phyloP scores from a whole-genome alignment of 2,329 filamentous ascomycete species.

The Byssothecium circinans region DNA sequence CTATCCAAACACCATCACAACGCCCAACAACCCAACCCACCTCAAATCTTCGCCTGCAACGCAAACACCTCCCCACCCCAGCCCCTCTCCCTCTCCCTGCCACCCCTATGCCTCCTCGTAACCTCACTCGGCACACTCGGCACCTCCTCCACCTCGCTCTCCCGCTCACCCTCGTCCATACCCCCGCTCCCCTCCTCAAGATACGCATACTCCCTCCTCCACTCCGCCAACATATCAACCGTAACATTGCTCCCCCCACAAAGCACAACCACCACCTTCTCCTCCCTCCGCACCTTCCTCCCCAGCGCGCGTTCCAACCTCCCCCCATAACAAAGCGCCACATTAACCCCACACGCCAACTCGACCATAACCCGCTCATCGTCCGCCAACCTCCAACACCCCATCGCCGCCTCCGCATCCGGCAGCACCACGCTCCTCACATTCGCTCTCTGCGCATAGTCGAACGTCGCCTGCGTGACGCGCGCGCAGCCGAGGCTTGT shows the following conservation, averaged over 20 bases:
- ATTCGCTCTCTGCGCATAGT: slow-evolving; percentile 59
- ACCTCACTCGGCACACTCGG: slow-evolving; percentile 8
- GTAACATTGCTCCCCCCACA: slow-evolving; percentile 68
- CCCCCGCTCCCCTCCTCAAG: slow-evolving; percentile 9
- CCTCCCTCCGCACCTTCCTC: slow-evolving; percentile 63
- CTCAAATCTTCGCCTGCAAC: neutral
- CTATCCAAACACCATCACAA: neutral
- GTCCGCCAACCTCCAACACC: slow-evolving; percentile 74
- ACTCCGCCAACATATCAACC: slow-evolving; percentile 54
- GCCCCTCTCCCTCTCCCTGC: neutral
- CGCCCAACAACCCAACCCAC: neutral
- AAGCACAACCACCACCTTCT: slow-evolving; percentile 79
- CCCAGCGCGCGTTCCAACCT: slow-evolving; percentile 61
- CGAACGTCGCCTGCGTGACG: slow-evolving; percentile 70
- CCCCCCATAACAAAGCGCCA: slow-evolving; percentile 69
- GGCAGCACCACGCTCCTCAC: slow-evolving; percentile 65
- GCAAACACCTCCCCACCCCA: neutral
- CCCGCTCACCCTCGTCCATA: neutral
- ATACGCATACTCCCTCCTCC: slow-evolving; percentile 46
- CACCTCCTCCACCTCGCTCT: neutral
- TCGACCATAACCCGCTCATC: slow-evolving; percentile 83
- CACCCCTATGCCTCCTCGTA: neutral
- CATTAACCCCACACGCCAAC: slow-evolving; percentile 78
- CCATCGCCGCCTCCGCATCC: slow-evolving; percentile 79
- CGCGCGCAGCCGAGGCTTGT: slow-evolving; percentile 71